phyloP scores from a whole-genome alignment of 768 basidiomycete species.

The Cantharellus anzutake region DNA sequence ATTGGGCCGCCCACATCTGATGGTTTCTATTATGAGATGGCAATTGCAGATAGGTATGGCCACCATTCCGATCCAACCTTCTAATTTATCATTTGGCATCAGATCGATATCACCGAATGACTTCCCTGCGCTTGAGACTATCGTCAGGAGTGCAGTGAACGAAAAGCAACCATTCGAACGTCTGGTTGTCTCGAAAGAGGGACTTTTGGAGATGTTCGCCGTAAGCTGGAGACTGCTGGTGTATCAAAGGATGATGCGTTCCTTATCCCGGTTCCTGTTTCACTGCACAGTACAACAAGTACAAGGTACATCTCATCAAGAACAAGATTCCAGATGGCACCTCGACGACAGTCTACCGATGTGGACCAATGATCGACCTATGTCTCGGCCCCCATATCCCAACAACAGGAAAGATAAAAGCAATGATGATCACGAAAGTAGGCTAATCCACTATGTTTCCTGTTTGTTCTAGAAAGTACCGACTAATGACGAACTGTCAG shows the following conservation, averaged over 20 bases:
- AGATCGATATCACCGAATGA: conserved; percentile 67
- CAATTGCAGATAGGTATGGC: conserved; percentile 50
- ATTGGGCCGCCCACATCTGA: conserved; percentile 94
- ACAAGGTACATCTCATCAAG: conserved; percentile 90
- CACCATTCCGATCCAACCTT: background rate
- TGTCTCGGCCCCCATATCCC: conserved; percentile 97
- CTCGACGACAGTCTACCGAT: conserved; percentile 93
- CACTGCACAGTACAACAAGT: conserved; percentile 80
- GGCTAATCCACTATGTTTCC: conserved; percentile 1
- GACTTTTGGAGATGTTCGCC: conserved; percentile 88
- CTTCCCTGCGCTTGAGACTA: conserved; percentile 75
- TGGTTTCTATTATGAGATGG: conserved; percentile 99
- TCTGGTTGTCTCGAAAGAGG: conserved; percentile 81
- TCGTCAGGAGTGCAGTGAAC: conserved; percentile 76
- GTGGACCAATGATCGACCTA: conserved; percentile 95
- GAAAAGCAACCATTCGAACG: conserved; percentile 97
- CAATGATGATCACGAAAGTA: conserved; percentile 91
- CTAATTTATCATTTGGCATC: background rate
- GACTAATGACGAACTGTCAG: conserved; percentile 20
- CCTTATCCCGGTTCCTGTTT: background rate
- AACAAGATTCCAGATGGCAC: conserved; percentile 91
- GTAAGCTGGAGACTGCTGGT: conserved; percentile 26
- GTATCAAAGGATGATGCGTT: background rate
- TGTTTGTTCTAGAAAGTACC: background rate
- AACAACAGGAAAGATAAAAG: conserved; percentile 94